These are phyloP conservation scores for Amylostereum chailletii DNA, from an alignment of 1,284 basidiomycete genomes.

Conservation along the genomic window DNA sequence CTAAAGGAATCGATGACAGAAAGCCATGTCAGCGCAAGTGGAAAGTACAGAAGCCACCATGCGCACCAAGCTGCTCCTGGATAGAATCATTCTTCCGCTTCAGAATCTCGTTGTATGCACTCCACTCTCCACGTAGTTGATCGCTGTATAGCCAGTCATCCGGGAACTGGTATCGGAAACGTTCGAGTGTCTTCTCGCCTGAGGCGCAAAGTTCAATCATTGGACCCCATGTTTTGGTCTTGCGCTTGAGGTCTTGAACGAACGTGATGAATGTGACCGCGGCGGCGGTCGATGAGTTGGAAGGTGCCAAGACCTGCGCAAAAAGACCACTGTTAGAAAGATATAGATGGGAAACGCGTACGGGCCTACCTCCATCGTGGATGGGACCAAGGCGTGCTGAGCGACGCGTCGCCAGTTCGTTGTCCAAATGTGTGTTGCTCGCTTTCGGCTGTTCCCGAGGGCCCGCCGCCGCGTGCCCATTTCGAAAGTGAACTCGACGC, in stretches of 20 bases:
- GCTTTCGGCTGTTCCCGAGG: neutral
- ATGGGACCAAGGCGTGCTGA: neutral
- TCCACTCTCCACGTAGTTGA: slow-evolving; percentile 96
- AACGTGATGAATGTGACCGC: slow-evolving; percentile 99
- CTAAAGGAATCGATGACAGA: slow-evolving; percentile 29
- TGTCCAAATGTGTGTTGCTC: slow-evolving; percentile 16
- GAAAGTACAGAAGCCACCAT: slow-evolving; percentile 1
- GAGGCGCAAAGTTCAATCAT: slow-evolving; percentile 91
- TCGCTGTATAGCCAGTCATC: slow-evolving; percentile 98
- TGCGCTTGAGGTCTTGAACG: slow-evolving; percentile 96
- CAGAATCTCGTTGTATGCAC: slow-evolving; percentile 95
- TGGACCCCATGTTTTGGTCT: slow-evolving; percentile 94
- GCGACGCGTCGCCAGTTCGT: neutral
- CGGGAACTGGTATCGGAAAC: slow-evolving; percentile 94
- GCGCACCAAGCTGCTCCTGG: slow-evolving; percentile 87
- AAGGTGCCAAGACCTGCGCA: slow-evolving; percentile 35
- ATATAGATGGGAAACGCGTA: slow-evolving; percentile 1
- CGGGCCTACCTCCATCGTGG: slow-evolving; percentile 24
- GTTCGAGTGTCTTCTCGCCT: slow-evolving; percentile 94
- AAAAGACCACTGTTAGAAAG: neutral
- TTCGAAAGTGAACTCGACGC: neutral
- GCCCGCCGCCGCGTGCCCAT: neutral
- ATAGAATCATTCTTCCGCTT: slow-evolving; percentile 98
- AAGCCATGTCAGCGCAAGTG: neutral
- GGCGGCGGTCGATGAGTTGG: slow-evolving; percentile 85